Evolutionary conservation across 345 rosid species (phyloP), one percentile per base, ranked within the genome.

Genomic region (Pseudoturritis turrita): DNA sequence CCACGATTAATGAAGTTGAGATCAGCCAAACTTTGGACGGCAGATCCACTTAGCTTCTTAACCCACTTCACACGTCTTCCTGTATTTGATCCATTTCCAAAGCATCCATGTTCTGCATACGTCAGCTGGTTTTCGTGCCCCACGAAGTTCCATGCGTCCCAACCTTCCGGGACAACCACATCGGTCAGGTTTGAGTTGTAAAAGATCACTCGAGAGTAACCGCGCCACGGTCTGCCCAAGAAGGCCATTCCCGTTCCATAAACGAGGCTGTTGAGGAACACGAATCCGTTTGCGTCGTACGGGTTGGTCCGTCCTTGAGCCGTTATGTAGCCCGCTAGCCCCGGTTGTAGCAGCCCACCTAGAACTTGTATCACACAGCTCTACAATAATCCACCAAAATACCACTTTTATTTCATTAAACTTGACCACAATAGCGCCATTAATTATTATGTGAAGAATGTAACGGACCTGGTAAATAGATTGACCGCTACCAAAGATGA

Each of bases 401-500:
- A 25, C 1, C 10, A 26, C 25, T 0, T 44, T 51, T 37, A 51
- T 14, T 31, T 29, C 28, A 3, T 6, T 40, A 21, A 28, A 50
- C 17, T 26, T 6, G 8, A 39, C 41, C n/a, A 14, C 10, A 4
- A 29, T 29, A n/a, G n/a, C n/a, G n/a, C n/a, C 29, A 23, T 9
- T 52, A 56, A 23, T 10, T 52, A 56, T 22, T 18, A 22, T 37
- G 31, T 49, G 19, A 59, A 65, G 63, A 60, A 54, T 43, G 70
- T 68, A 62, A 75, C 52, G 18, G 5, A 54, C 96, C 96, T 91
- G 83, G 41, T 87, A 94, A 64, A 94, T 52, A 14, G 97, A 91
- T 61, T 85, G 92, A 3, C 88, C 98, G 23, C 46, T 56, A 2
- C 97, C 98, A 58, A 89, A 91, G 64, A 94, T 91, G 66, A 89